These are phyloP conservation scores for Oemleria cerasiformis DNA, from an alignment of 306 rosid genomes.

Conservation along the genomic window DNA sequence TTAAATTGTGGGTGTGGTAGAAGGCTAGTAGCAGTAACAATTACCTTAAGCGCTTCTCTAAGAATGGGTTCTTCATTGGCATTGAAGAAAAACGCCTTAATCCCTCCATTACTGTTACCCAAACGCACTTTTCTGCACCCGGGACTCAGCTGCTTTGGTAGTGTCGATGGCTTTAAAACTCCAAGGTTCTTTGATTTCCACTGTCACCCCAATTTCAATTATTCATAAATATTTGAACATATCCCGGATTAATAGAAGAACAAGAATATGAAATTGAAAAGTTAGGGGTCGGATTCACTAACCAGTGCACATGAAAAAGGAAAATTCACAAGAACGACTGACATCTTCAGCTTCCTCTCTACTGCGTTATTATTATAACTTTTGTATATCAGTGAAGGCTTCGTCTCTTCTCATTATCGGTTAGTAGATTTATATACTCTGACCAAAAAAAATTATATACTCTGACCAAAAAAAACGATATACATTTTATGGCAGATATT, in stretches of 20 bases:
- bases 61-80: slow-evolving; percentile 63
- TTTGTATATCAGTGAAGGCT: neutral
- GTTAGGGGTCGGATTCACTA: neutral
- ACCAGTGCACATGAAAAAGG: slow-evolving; percentile 21
- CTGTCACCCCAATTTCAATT: slow-evolving; percentile 20
- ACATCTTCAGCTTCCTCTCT: slow-evolving; percentile 11
- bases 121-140: slow-evolving; percentile 5
- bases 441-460: too few species aligned
- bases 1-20: neutral
- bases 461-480: too few species aligned
- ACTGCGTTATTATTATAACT: neutral
- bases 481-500: too few species aligned
- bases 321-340: slow-evolving; percentile 1
- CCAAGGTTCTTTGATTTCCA: slow-evolving; percentile 34
- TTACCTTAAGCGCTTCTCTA: slow-evolving; percentile 75
- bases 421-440: neutral
- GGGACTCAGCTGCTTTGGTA: slow-evolving; percentile 1
- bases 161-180: slow-evolving; percentile 19
- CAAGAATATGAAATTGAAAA: neutral
- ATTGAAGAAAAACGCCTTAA: slow-evolving; percentile 58
- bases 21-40: neutral
- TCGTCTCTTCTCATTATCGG: neutral
- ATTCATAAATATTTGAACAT: neutral
- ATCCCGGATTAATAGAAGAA: neutral
- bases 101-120: slow-evolving; percentile 28